Conservation (phyloP, 805 yeast genomes). For the Myxozyma neotropica region DNA sequence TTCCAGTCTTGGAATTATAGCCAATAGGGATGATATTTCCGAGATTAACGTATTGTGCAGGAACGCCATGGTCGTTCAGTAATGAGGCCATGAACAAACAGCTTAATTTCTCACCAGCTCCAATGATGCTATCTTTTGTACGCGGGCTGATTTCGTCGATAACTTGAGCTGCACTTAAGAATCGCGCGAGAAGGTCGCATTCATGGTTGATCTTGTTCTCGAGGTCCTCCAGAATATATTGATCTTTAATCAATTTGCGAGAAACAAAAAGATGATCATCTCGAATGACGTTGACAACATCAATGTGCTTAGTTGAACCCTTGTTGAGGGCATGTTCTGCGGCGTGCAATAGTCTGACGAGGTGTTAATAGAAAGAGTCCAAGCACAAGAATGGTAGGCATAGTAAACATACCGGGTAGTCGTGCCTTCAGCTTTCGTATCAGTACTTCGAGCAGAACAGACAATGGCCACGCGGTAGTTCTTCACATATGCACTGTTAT, state of each 20-base stretch:
- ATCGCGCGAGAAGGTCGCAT: slow-evolving; percentile 64
- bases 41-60: slow-evolving; percentile 77
- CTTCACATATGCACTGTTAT: slow-evolving; percentile 54
- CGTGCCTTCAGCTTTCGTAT: slow-evolving; percentile 92
- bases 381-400: no score
- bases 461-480: slow-evolving; percentile 82
- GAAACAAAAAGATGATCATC: slow-evolving; percentile 83
- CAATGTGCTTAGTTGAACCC: slow-evolving; percentile 52
- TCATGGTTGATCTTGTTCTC: slow-evolving; percentile 64
- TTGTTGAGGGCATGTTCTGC: slow-evolving; percentile 64
- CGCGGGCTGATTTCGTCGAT: slow-evolving; percentile 90
- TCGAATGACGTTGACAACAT: slow-evolving; percentile 65
- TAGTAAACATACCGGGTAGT: slow-evolving; percentile 57
- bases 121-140: slow-evolving; percentile 86
- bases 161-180: slow-evolving; percentile 83
- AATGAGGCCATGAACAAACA: slow-evolving; percentile 87
- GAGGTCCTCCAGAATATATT: slow-evolving; percentile 55
- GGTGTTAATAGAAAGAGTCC: no score
- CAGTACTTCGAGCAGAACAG: slow-evolving; percentile 91
- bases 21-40: slow-evolving; percentile 69
- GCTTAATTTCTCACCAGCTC: slow-evolving; percentile 90
- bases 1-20: slow-evolving; percentile 55
- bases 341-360: slow-evolving; percentile 64
- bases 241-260: slow-evolving; percentile 50
- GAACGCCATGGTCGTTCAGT: slow-evolving; percentile 78